Conservation (phyloP, 768 basidiomycete genomes). For the Tubosaeta sp. region DNA sequence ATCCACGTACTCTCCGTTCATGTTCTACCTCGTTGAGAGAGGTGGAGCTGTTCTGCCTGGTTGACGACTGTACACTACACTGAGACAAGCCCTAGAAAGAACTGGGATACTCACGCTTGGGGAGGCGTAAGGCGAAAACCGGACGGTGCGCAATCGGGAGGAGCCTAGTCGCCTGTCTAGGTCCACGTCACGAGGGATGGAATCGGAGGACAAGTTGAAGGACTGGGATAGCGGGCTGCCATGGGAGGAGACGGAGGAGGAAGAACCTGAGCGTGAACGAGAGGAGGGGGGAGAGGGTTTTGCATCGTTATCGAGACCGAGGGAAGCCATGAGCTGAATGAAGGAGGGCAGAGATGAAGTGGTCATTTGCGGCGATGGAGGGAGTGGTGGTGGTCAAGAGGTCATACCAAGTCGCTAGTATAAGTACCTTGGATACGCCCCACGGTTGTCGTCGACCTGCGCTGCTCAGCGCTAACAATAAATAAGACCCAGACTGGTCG, state of each 20-base stretch:
- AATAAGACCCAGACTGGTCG: slow-evolving; percentile 51
- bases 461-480: slow-evolving; percentile 34
- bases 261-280: slow-evolving; percentile 38
- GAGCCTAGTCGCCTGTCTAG: slow-evolving; percentile 25
- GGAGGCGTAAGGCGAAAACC: slow-evolving; percentile 30
- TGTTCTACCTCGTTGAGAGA: slow-evolving; percentile 24
- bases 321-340: slow-evolving; percentile 80
- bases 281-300: slow-evolving; percentile 27
- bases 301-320: slow-evolving; percentile 60
- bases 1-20: slow-evolving; percentile 33
- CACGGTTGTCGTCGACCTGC: slow-evolving; percentile 29
- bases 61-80: slow-evolving; percentile 30
- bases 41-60: slow-evolving; percentile 45
- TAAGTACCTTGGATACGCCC: slow-evolving; percentile 34
- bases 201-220: slow-evolving; percentile 32
- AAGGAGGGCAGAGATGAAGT: slow-evolving; percentile 69
- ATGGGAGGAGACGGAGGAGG: slow-evolving; percentile 44
- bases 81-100: neutral
- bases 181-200: slow-evolving; percentile 27
- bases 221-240: slow-evolving; percentile 34
- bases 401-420: slow-evolving; percentile 15
- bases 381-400: slow-evolving; percentile 11
- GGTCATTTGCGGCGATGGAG: slow-evolving; percentile 43
- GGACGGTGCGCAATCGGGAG: slow-evolving; percentile 24
- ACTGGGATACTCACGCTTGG: slow-evolving; percentile 20